Percentiles rank a stretch among this genome's conserved stretches.
phyloP scores from a whole-genome alignment of 805 yeast species.

The Cyberlindnera galapagoensis region DNA sequence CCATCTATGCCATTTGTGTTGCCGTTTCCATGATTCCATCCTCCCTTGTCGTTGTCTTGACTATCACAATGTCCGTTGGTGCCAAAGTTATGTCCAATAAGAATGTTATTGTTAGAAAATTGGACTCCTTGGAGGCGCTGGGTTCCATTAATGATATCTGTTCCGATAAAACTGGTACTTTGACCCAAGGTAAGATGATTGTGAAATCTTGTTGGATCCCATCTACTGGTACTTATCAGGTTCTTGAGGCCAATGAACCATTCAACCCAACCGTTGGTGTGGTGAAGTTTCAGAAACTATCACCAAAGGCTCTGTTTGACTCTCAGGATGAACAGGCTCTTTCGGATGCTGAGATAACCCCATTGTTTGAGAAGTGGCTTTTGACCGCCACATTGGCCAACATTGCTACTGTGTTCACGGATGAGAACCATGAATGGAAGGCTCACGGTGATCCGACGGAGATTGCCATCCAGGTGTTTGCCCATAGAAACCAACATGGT shows the following conservation, averaged over 20 bases:
- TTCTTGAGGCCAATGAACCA: constrained; percentile 52
- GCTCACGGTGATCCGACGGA: constrained; percentile 90
- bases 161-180: constrained; percentile 79
- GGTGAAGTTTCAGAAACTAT: constrained; percentile 16
- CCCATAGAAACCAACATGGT: constrained; percentile 47
- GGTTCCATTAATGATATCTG: constrained; percentile 78
- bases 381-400: constrained; percentile 71
- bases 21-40: constrained; percentile 77
- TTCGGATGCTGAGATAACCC: background rate
- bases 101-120: constrained; percentile 67
- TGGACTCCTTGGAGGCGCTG: constrained; percentile 71
- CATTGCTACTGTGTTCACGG: constrained; percentile 58
- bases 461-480: constrained; percentile 78
- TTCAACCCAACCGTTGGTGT: constrained; percentile 58
- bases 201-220: constrained; percentile 68
- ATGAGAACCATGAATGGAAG: constrained; percentile 49
- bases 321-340: constrained; percentile 9
- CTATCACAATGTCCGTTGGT: constrained; percentile 84
- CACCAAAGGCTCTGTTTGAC: constrained; percentile 20
- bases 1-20: constrained; percentile 83
- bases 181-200: constrained; percentile 76
- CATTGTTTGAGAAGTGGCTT: constrained; percentile 40
- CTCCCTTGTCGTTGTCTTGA: constrained; percentile 69
- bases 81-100: constrained; percentile 63
- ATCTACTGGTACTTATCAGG: constrained; percentile 47